A percentile compares a stretch with the other conserved stretches of the same genome.
phyloP scores from a whole-genome alignment of 2,329 filamentous ascomycete species.

The Fusarium nelsonii region DNA sequence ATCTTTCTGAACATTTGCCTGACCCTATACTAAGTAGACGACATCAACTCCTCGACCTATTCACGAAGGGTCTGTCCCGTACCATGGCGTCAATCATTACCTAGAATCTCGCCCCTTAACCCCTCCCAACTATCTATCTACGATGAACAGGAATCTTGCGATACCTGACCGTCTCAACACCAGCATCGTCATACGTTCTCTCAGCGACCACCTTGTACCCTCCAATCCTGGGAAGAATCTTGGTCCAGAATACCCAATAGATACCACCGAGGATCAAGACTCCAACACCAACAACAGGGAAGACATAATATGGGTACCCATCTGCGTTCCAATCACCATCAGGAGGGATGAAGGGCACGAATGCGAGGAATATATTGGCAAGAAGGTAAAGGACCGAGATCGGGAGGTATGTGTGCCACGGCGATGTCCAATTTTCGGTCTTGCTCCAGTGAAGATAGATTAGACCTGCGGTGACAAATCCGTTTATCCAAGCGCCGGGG shows the following conservation, averaged over 20 bases:
- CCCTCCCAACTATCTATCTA: background rate
- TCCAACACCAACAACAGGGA: conserved; percentile 66
- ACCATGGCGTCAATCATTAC: no score
- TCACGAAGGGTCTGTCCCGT: no score
- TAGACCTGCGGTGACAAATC: conserved; percentile 63
- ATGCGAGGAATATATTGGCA: conserved; percentile 64
- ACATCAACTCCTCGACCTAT: no score
- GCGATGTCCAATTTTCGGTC: conserved; percentile 65
- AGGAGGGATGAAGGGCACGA: conserved; percentile 69
- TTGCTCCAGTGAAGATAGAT: conserved; percentile 65
- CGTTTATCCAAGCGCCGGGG: conserved; percentile 66
- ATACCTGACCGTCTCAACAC: conserved; percentile 58
- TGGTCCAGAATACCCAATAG: conserved; percentile 68
- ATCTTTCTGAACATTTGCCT: no score
- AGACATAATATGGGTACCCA: conserved; percentile 68
- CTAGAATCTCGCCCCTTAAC: no score
- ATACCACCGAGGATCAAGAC: conserved; percentile 63
- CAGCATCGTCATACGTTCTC: conserved; percentile 56
- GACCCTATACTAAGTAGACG: no score
- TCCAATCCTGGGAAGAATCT: conserved; percentile 61
- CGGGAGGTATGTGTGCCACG: conserved; percentile 64
- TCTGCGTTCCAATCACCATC: conserved; percentile 60
- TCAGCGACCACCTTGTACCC: conserved; percentile 64
- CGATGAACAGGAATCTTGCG: conserved; percentile 47
- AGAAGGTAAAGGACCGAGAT: conserved; percentile 63